phyloP scores from a whole-genome alignment of 2,329 filamentous ascomycete genomes.

The Fonsecaea erecta region DNA sequence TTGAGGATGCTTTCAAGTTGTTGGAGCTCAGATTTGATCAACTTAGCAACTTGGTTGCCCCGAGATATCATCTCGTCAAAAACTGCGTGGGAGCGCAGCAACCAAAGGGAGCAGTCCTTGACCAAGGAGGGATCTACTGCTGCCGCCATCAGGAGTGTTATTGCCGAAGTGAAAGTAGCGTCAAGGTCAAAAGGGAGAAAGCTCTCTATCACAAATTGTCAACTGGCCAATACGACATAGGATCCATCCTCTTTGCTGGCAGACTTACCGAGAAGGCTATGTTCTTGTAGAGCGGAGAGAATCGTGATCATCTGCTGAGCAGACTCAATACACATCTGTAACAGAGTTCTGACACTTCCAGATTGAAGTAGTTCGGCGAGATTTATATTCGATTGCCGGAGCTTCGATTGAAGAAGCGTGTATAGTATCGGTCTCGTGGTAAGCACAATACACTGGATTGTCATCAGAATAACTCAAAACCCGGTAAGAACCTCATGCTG shows the following conservation, averaged over 20 bases:
- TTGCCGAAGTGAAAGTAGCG: constrained; percentile 50
- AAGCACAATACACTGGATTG: constrained; percentile 47
- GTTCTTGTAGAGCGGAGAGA: constrained; percentile 51
- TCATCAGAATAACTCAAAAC: background rate
- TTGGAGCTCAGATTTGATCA: constrained; percentile 52
- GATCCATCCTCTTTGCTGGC: background rate
- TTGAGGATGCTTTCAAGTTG: constrained; percentile 51
- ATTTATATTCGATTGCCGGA: constrained; percentile 40
- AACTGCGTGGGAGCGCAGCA: constrained; percentile 50
- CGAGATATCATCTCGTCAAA: constrained; percentile 55
- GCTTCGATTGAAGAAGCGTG: constrained; percentile 48
- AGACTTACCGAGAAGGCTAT: constrained; percentile 53
- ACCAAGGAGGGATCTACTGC: constrained; percentile 45
- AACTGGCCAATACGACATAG: background rate
- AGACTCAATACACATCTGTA: constrained; percentile 52
- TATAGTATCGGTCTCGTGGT: constrained; percentile 51
- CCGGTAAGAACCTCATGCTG: background rate
- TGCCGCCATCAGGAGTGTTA: constrained; percentile 50
- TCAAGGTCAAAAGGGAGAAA: constrained; percentile 58
- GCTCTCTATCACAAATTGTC: constrained; percentile 44
- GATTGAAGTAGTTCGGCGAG: constrained; percentile 44
- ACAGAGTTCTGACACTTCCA: constrained; percentile 45
- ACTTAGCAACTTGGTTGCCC: constrained; percentile 54
- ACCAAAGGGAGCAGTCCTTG: constrained; percentile 45
- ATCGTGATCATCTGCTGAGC: constrained; percentile 51